These are phyloP conservation scores for Gracilaria vermiculophylla DNA, from an alignment of 23 red algal species.

Conservation along the genomic window DNA sequence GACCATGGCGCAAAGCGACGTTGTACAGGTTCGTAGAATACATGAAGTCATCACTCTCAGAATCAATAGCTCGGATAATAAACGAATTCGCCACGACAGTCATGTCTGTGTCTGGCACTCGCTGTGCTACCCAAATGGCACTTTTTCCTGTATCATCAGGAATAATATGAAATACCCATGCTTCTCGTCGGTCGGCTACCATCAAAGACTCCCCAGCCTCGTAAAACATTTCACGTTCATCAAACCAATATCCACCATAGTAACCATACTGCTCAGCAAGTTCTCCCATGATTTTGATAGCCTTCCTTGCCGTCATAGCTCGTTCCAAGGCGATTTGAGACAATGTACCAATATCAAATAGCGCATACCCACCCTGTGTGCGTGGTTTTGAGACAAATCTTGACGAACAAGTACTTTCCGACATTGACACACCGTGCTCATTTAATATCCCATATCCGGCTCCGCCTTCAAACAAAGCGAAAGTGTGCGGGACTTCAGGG, in stretches of 20 bases:
- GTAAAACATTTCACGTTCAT: not conserved
- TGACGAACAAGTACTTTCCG: constrained; percentile 56
- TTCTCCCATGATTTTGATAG: constrained; percentile 61
- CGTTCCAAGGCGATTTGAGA: constrained; percentile 53
- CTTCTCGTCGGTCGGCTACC: constrained; percentile 54
- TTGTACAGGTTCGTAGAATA: constrained; percentile 36
- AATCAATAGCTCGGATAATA: constrained; percentile 49
- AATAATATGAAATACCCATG: constrained; percentile 68
- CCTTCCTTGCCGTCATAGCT: constrained; percentile 50
- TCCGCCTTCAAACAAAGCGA: constrained; percentile 53
- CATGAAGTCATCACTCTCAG: constrained; percentile 45
- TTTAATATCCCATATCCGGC: constrained; percentile 70
- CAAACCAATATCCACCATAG: constrained; percentile 51
- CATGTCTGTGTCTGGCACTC: constrained; percentile 63
- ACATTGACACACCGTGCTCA: constrained; percentile 50
- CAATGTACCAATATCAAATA: constrained; percentile 49
- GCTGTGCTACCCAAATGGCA: constrained; percentile 68
- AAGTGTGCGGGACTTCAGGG: constrained; percentile 34
- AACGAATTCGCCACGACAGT: constrained; percentile 70
- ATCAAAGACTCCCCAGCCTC: constrained; percentile 73
- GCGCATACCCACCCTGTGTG: constrained; percentile 35
- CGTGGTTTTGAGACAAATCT: constrained; percentile 28
- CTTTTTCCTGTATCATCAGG: constrained; percentile 54
- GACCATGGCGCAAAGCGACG: constrained; percentile 13
- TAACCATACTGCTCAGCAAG: constrained; percentile 65